phyloP scores from a whole-genome alignment of 140 eudicot genomes.

The Erigeron philadelphicus region DNA sequence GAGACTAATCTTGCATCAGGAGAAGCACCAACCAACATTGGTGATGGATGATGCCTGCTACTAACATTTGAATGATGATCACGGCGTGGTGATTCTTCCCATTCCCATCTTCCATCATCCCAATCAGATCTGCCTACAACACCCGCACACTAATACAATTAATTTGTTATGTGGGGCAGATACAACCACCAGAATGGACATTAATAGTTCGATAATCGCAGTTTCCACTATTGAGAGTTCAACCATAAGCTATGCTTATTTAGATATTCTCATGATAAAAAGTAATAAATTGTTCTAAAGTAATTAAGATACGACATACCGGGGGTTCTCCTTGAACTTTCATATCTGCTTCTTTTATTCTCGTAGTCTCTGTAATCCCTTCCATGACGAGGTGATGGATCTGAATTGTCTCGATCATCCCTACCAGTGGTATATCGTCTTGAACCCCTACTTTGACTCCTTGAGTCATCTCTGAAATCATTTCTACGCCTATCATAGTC shows the following conservation, averaged over 20 bases:
- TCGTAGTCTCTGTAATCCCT: constrained; percentile 49
- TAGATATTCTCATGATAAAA: not conserved
- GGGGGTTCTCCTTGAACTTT: constrained; percentile 62
- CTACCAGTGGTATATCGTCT: constrained; percentile 43
- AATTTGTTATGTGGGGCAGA: not conserved
- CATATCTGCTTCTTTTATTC: constrained; percentile 66
- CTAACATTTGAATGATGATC: constrained; percentile 42
- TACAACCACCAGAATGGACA: not conserved
- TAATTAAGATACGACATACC: constrained; percentile 37
- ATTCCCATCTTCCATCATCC: constrained; percentile 99
- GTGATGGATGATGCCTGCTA: constrained; percentile 60
- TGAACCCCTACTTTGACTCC: constrained; percentile 36
- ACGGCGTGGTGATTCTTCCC: constrained; percentile 91
- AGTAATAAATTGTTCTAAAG: not conserved
- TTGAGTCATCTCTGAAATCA: constrained; percentile 42
- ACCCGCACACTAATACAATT: not conserved
- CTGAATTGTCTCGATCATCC: constrained; percentile 32
- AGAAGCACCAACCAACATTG: constrained; percentile 78
- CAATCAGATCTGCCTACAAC: constrained; percentile 79
- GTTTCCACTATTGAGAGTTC: not conserved
- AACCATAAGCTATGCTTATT: not conserved
- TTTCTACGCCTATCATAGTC: constrained; percentile 38
- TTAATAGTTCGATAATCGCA: not conserved
- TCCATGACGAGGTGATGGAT: constrained; percentile 41
- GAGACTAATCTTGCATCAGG: constrained; percentile 90